Evolutionary conservation across 129 eudicot species (phyloP), one percentile per base, ranked within the genome.

Genomic region (Cynara cardunculus): DNA sequence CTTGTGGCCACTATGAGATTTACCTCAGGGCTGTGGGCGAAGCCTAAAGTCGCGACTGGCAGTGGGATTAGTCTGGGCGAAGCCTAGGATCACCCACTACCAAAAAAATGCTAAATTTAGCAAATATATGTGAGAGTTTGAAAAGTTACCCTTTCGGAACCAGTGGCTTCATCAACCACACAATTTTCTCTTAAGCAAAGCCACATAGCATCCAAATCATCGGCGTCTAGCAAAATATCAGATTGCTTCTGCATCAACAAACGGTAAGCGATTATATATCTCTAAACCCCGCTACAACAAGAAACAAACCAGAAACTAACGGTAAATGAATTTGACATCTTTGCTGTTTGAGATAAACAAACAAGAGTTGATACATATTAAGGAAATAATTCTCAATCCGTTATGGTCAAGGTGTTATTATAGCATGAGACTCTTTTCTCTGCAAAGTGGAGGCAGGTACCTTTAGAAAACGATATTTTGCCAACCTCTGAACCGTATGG

Each of bases 181-280:
- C 97, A 90, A 82, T 94, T 94, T 78, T 94, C 97, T 75, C 97
- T 84, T 71, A 94, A 80, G 85, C 93, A 89, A 46, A 89, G 88
- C 98, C 98, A 91, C 92, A 94, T 81, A 28, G 97, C 91, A 87
- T 94, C 98, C 81, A 94, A 83, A 81, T 94, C 98, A 83, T 94
- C 97, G 39, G 96, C 87, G 76, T 89, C 91, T 56, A 94, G 90
- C 96, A 94, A 85, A 27, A 91, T 85, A 83, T 94, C 98, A 7
- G 98, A 89, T 90, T 94, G 97, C 78, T 88, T 94, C 98, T 94
- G 95, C 80, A 76, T 37, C 31, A 82, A 78, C 53, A 59, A 78
- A 79, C 75, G 56, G 0, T 26, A 30, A 76, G 13, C 16, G 8
- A 14, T 27, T 25, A 61, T n/a, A 28, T 22, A 69, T 27, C 65